Evolutionary conservation across 345 rosid species (phyloP).

Genomic region (Camelina sativa): DNA sequence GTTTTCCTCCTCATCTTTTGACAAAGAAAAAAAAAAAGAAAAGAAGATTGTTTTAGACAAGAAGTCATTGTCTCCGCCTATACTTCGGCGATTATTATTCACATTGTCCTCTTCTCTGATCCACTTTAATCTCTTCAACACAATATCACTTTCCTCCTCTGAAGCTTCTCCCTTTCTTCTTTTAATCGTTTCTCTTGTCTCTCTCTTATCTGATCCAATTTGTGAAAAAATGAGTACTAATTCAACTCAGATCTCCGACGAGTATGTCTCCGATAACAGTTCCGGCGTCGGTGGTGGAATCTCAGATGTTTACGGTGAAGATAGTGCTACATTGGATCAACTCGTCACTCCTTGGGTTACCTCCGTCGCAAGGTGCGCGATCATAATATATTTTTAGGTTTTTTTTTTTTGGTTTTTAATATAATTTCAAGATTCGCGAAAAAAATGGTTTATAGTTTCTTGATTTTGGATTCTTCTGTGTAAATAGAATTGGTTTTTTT

Average conservation of each 20-base stretch:
- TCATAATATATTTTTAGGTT: not conserved
- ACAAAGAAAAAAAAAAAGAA: not conserved
- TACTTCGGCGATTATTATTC: slow-evolving; percentile 20
- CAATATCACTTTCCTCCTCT: not conserved
- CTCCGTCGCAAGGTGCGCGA: slow-evolving; percentile 40
- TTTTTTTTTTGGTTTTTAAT: not conserved
- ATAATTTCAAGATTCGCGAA: not conserved
- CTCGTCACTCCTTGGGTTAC: slow-evolving; percentile 48
- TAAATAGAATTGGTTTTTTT: not conserved
- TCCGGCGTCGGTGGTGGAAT: slow-evolving; percentile 44
- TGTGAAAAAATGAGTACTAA: slow-evolving; percentile 22
- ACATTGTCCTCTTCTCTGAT: slow-evolving; percentile 24
- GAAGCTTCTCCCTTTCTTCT: not conserved
- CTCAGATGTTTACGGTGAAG: slow-evolving; percentile 43
- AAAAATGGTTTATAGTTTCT: not conserved
- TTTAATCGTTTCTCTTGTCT: not conserved
- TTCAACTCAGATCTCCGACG: slow-evolving; percentile 32
- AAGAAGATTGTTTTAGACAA: slow-evolving; percentile 27
- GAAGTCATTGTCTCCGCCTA: not conserved
- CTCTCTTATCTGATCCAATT: not conserved
- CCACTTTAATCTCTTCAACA: not conserved
- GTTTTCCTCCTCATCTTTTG: not conserved
- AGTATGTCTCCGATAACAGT: slow-evolving; percentile 3
- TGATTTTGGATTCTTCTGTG: not conserved
- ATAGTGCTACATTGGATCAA: slow-evolving; percentile 43